Evolutionary conservation across 1,284 basidiomycete species (phyloP).

Genomic region (Rhodotorula sp.): DNA sequence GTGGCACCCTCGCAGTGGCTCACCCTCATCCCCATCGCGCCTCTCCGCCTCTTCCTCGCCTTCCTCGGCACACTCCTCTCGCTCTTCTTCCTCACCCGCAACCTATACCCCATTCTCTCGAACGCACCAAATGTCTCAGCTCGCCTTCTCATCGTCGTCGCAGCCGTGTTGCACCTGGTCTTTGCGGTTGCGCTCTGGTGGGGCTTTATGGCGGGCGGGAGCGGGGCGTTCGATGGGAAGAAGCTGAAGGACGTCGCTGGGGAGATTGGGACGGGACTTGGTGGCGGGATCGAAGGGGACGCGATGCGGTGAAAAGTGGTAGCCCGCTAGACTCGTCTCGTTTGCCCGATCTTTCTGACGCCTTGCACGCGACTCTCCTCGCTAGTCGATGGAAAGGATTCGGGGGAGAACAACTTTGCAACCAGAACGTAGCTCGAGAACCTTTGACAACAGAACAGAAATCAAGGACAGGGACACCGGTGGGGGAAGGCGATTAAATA

Average conservation of each 20-base stretch:
- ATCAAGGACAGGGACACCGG: neutral
- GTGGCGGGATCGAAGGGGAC: neutral
- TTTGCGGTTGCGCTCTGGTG: conserved; percentile 44
- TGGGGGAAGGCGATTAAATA: conserved; percentile 10
- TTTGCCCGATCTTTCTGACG: neutral
- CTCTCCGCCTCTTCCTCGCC: conserved; percentile 37
- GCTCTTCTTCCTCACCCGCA: conserved; percentile 55
- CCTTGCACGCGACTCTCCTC: neutral
- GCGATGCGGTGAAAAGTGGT: neutral
- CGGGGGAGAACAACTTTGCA: neutral
- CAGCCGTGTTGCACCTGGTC: conserved; percentile 41
- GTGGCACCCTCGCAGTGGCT: conserved; percentile 32
- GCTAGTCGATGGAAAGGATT: neutral
- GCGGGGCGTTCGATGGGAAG: conserved; percentile 11
- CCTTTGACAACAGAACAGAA: neutral
- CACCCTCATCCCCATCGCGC: conserved; percentile 43
- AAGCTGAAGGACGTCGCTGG: conserved; percentile 9
- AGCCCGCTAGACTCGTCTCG: neutral
- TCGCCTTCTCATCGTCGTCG: conserved; percentile 67
- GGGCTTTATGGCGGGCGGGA: conserved; percentile 42
- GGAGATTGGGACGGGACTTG: conserved; percentile 6
- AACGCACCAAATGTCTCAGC: conserved; percentile 77
- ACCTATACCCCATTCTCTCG: conserved; percentile 83
- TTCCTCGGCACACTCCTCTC: conserved; percentile 59
- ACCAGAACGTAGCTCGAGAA: neutral